A percentile compares a stretch with the other conserved stretches of the same genome.
phyloP scores from a whole-genome alignment of 2,329 filamentous ascomycete species.

The Chaetomium globosum region DNA sequence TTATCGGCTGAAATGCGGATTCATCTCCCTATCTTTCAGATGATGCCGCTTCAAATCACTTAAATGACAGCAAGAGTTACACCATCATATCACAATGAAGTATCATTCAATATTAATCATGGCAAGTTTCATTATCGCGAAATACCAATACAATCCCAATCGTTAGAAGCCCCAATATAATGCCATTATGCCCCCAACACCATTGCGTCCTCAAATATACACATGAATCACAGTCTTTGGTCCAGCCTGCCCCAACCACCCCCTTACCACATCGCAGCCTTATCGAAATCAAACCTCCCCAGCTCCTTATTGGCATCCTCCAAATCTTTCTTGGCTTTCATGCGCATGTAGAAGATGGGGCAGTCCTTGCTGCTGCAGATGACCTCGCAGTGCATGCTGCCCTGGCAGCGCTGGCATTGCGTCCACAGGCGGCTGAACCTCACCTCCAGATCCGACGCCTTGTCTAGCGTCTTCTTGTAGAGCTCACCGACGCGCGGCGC shows the following conservation, averaged over 20 bases:
- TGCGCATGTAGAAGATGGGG: slow-evolving; percentile 99
- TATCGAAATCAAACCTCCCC: slow-evolving; percentile 70
- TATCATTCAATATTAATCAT: neutral
- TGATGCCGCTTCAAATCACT: neutral
- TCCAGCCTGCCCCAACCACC: slow-evolving; percentile 1
- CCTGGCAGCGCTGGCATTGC: slow-evolving; percentile 96
- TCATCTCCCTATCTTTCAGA: neutral
- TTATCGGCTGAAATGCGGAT: neutral
- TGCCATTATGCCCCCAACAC: slow-evolving; percentile 18
- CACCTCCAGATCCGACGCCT: slow-evolving; percentile 89
- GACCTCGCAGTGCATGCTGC: slow-evolving; percentile 96
- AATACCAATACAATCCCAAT: slow-evolving; percentile 5
- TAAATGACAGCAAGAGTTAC: neutral
- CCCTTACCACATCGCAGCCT: slow-evolving; percentile 37
- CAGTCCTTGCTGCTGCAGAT: slow-evolving; percentile 97
- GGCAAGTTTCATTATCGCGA: neutral
- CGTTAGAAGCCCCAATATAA: neutral
- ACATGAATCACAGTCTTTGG: neutral
- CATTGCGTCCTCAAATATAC: slow-evolving; percentile 9
- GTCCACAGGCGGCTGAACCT: slow-evolving; percentile 94
- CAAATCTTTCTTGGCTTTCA: slow-evolving; percentile 99
- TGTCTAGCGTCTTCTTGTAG: slow-evolving; percentile 86
- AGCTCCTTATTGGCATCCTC: slow-evolving; percentile 93
- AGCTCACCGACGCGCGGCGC: slow-evolving; percentile 83
- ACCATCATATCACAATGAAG: neutral